Conservation (phyloP, 1,284 basidiomycete genomes). For the Ceratobasidium papillatum region DNA sequence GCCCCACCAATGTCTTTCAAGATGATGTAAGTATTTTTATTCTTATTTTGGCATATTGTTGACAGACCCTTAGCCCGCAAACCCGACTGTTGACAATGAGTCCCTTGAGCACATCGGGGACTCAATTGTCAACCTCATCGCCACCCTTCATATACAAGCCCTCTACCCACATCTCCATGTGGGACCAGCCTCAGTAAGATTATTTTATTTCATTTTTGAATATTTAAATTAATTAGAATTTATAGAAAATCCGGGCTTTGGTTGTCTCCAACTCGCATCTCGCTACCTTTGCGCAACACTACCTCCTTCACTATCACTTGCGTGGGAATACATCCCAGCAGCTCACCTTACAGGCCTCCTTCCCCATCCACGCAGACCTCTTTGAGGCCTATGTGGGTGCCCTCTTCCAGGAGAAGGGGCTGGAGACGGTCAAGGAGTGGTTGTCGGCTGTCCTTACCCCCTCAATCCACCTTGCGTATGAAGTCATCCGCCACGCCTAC, state of each 20-base stretch:
- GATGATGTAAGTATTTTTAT: constrained; percentile 29
- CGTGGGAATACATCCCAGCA: constrained; percentile 34
- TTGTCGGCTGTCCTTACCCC: constrained; percentile 36
- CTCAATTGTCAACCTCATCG: constrained; percentile 40
- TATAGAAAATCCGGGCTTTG: constrained; percentile 41
- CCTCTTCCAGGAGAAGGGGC: constrained; percentile 38
- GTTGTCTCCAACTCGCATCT: constrained; percentile 42
- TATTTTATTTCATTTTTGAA: constrained; percentile 11
- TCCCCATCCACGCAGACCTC: constrained; percentile 41
- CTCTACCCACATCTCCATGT: constrained; percentile 41
- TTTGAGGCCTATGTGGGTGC: constrained; percentile 45
- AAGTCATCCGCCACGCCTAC: constrained; percentile 36
- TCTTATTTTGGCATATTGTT: not conserved
- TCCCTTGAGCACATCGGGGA: constrained; percentile 45
- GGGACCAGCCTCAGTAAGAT: constrained; percentile 41
- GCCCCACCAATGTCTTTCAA: constrained; percentile 40
- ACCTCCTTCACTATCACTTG: constrained; percentile 34
- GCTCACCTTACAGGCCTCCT: constrained; percentile 39
- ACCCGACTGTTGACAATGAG: constrained; percentile 44
- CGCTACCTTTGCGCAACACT: constrained; percentile 36
- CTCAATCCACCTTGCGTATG: constrained; percentile 37
- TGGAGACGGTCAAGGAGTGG: constrained; percentile 25
- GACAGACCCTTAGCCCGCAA: constrained; percentile 19
- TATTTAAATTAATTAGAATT: constrained; percentile 12
- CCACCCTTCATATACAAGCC: constrained; percentile 38